Conservation (phyloP, 768 basidiomycete genomes). For the Lanmaoa pseudosensibilis region DNA sequence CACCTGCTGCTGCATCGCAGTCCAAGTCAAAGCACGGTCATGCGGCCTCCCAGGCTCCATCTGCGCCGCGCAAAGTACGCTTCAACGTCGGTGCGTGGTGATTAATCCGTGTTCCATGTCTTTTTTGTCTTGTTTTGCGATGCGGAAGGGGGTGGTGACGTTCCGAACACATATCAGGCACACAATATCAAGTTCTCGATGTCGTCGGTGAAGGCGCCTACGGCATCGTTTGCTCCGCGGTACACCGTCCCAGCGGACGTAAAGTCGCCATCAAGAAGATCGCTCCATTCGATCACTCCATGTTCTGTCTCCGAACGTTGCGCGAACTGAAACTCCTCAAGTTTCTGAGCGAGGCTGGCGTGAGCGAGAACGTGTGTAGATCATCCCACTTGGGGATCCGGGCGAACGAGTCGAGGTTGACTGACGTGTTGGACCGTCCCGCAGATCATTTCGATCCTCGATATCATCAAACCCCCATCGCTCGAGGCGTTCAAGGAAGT, state of each 20-base stretch:
- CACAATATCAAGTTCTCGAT: conserved; percentile 82
- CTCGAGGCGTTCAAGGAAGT: conserved; percentile 87
- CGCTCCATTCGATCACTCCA: conserved; percentile 91
- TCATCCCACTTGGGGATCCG: neutral
- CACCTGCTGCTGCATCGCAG: conserved; percentile 20
- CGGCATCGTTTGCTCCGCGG: conserved; percentile 92
- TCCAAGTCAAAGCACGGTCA: conserved; percentile 48
- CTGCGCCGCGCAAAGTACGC: conserved; percentile 78
- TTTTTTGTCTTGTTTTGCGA: neutral
- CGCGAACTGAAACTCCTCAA: conserved; percentile 83
- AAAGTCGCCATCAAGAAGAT: conserved; percentile 98
- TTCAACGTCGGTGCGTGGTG: conserved; percentile 73
- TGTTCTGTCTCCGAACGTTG: conserved; percentile 91
- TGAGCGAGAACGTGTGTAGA: conserved; percentile 75
- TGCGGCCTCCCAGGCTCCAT: conserved; percentile 43
- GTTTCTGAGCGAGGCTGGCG: conserved; percentile 83
- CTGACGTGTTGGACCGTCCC: neutral
- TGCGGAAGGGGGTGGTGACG: neutral
- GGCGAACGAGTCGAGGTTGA: neutral
- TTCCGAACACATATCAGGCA: conserved; percentile 42
- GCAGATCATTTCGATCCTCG: conserved; percentile 86
- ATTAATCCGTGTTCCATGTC: neutral
- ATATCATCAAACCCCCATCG: conserved; percentile 80
- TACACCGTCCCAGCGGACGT: conserved; percentile 81
- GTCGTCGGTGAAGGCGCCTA: conserved; percentile 92